phyloP scores from a whole-genome alignment of 768 basidiomycete genomes.

The Pluteus cervinus region DNA sequence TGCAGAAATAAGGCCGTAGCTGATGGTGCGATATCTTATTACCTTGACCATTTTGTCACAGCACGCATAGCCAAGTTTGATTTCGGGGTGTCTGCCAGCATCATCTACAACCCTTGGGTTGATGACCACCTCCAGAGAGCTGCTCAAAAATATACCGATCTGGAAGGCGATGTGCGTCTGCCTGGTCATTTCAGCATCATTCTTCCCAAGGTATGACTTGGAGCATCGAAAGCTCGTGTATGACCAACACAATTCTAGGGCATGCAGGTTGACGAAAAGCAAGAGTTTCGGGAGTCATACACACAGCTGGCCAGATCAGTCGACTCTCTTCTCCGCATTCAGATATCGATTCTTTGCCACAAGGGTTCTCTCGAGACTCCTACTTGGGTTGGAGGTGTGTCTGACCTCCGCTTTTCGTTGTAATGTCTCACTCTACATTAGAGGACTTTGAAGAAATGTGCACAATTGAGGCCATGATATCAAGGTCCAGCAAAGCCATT shows the following conservation, averaged over 20 bases:
- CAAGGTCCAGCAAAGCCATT: constrained; percentile 5
- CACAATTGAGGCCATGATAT: constrained; percentile 10
- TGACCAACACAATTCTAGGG: constrained; percentile 18
- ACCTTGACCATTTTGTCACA: constrained; percentile 11
- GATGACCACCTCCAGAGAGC: constrained; percentile 9
- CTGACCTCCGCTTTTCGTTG: constrained; percentile 16
- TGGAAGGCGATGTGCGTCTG: constrained; percentile 9
- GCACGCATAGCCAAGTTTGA: constrained; percentile 11
- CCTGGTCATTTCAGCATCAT: constrained; percentile 17
- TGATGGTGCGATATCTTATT: constrained; percentile 14
- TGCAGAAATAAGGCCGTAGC: constrained; percentile 14
- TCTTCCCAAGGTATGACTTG: constrained; percentile 15
- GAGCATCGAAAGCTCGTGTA: too few species aligned
- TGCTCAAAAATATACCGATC: background rate
- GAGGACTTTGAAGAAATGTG: constrained; percentile 9
- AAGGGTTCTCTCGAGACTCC: constrained; percentile 13
- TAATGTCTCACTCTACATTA: constrained; percentile 9
- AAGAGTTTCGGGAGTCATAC: constrained; percentile 17
- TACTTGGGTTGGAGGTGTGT: constrained; percentile 19
- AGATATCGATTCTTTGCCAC: constrained; percentile 15
- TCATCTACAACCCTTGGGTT: constrained; percentile 10
- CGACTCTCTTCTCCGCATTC: constrained; percentile 7
- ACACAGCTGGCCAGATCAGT: constrained; percentile 1
- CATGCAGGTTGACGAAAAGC: constrained; percentile 24
- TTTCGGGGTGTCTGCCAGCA: constrained; percentile 8